Evolutionary conservation across 1,284 basidiomycete species (phyloP).

Genomic region (Mycena citricolor): DNA sequence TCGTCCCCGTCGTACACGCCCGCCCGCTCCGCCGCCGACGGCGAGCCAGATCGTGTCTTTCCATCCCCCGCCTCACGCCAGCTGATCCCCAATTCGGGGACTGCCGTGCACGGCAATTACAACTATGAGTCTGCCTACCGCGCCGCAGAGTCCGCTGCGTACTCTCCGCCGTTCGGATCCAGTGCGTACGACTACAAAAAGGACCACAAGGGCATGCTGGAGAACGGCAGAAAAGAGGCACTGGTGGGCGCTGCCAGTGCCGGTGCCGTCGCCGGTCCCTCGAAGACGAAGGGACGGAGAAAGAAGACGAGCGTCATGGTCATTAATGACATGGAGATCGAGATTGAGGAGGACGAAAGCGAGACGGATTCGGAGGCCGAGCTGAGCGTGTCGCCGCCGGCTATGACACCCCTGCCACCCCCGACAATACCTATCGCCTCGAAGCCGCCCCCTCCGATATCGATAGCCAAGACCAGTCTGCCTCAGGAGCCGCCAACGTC

Average conservation of each 20-base stretch:
- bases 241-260: background rate
- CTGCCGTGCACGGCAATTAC: background rate
- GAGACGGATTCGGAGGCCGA: conserved; percentile 12
- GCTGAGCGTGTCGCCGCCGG: background rate
- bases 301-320: conserved; percentile 25
- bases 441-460: background rate
- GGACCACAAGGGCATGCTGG: conserved; percentile 6
- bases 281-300: conserved; percentile 21
- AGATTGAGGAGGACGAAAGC: conserved; percentile 25
- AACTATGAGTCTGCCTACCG: conserved; percentile 18
- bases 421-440: background rate
- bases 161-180: conserved; percentile 18
- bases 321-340: conserved; percentile 35
- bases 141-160: conserved; percentile 22
- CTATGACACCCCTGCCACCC: background rate
- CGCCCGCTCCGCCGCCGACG: conserved; percentile 19
- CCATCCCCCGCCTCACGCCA: background rate
- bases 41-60: conserved; percentile 18
- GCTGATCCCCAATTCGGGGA: background rate
- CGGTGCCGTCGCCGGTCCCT: background rate
- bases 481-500: too few relatives aligned
- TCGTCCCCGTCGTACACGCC: conserved; percentile 14
- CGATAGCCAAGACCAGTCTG: too few relatives aligned
- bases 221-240: background rate
- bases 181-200: conserved; percentile 17